These are phyloP conservation scores for Coniochaeta prunicola DNA, from an alignment of 2,329 filamentous ascomycete genomes.

Conservation along the genomic window DNA sequence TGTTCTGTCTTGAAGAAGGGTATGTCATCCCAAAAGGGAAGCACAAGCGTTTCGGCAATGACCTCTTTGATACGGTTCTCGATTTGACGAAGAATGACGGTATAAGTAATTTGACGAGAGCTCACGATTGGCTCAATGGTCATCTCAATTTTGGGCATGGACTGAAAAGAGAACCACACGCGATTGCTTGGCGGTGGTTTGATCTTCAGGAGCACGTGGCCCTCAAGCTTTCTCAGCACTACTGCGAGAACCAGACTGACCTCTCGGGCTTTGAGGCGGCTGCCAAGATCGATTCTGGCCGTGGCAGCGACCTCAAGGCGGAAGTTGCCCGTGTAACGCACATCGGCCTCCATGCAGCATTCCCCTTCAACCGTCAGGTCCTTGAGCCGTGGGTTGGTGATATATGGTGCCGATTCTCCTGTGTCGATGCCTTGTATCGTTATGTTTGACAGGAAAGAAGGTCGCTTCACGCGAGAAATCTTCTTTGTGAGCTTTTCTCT, in stretches of 20 bases:
- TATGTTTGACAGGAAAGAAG: constrained; percentile 80
- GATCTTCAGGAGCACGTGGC: constrained; percentile 76
- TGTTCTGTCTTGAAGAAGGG: constrained; percentile 79
- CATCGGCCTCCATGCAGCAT: constrained; percentile 76
- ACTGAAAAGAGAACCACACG: constrained; percentile 91
- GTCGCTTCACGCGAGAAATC: constrained; percentile 87
- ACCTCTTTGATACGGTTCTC: constrained; percentile 94
- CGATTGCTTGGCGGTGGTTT: constrained; percentile 95
- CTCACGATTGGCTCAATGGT: constrained; percentile 94
- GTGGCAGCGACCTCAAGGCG: constrained; percentile 87
- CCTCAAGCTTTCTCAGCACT: constrained; percentile 76
- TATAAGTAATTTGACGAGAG: constrained; percentile 90
- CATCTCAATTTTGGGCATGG: constrained; percentile 90
- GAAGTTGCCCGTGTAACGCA: constrained; percentile 85
- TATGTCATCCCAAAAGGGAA: constrained; percentile 93
- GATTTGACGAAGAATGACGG: constrained; percentile 83
- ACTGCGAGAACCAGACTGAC: constrained; percentile 85
- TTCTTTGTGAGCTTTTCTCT: constrained; percentile 89
- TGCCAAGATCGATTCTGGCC: constrained; percentile 81
- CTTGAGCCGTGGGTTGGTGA: constrained; percentile 81
- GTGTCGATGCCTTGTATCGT: constrained; percentile 77
- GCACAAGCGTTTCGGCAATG: constrained; percentile 81
- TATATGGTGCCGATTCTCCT: constrained; percentile 77
- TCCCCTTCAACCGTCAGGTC: constrained; percentile 91
- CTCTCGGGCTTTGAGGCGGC: constrained; percentile 82